Evolutionary conservation across 192 early-diverging fungal genomes (phyloP), one percentile per base, ranked within the genome.

Genomic region (Radiomyces spectabilis): DNA sequence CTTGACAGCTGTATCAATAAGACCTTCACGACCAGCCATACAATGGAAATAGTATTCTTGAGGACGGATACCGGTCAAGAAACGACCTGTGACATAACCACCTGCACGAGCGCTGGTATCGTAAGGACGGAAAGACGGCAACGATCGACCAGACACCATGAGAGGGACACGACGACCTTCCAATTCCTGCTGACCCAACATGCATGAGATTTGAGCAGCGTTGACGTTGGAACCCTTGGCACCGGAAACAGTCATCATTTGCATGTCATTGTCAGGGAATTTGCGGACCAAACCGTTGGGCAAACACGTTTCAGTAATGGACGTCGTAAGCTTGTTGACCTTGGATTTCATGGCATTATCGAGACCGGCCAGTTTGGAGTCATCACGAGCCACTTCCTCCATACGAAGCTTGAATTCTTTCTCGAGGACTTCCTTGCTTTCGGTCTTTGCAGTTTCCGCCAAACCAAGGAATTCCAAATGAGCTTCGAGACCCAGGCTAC

Each of bases 1-100:
- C 77, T 99, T 99, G 68, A 99, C 97, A 53, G 97, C 97, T 6
- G 97, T 99, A 78, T 99, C 97, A 51, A 99, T 98, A n/a, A 99
- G 76, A 54, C 97, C 97, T 79, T 99, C 97, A 72, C 97, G 89
- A 63, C 97, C 97, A 53, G 95, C 95, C 97, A 99, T 99, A 62
- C 93, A 87, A 72, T 92, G 87, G 78, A 88, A 91, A 69, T 85
- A 87, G 68, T 82, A 88, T 66, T 88, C 87, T 53, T 97, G 94
- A 33, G 97, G 95, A 62, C 87, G 88, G 52, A 99, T 92, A 18
- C 97, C 97, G 10, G 93, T 98, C 82, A 99, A 87, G 84, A 97
- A 99, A 57, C 95, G 90, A 46, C 89, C 93, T 31, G 89, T 81
- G 60, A 99, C 90, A 50, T 83, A 99, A n/a, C 97, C 97, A 69